Evolutionary conservation across 75 land plant genomes (phyloP), one percentile per base, ranked within the genome.

Genomic region (Pinus tabuliformis): DNA sequence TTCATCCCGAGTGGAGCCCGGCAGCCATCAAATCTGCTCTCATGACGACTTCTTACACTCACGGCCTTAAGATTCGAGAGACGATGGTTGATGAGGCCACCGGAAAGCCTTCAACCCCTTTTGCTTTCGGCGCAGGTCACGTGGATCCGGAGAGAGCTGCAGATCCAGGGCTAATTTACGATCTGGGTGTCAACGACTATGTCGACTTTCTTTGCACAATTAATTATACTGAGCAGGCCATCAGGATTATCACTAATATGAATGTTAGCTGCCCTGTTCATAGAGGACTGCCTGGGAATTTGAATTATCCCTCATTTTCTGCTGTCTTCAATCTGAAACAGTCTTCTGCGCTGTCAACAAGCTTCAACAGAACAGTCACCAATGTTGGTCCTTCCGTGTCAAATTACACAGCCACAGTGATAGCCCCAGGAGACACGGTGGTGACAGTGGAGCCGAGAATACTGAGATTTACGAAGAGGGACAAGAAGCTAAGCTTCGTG

Each of bases 1-100:
- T 91, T 0, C 91, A 93, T 52, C 93, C 96, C 1, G 78, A 75
- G 0, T 95, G 98, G 98, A 82, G 88, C 58, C 96, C 98, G 1
- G 95, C 95, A 2, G 93, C 91, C 13, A 91, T 95, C 24, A 60
- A 79, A 22, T 95, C 98, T 9, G 98, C 98, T 1, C 74, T 95
- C 42, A 93, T 92, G 96, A 95, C 98, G 0, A 92, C 96, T 3
- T 89, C 98, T 1, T 87, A 89, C 52, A 78, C 79, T 20, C 22
- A 62, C 5, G 97, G 92, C 80, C 86, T 76, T 8, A 49, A 49
- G 8, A 9, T 7, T 9, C 77, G 75, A 0, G 76, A 72, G 15
- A 77, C 84, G 0, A 84, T 95, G 87, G 16, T 82, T 8, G 98
- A 95, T 59, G 96, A 92, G 60, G 73, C 91, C 12, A 89, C 93